Conservation (phyloP, 805 yeast genomes). For the Kodamaea fukazawae region DNA sequence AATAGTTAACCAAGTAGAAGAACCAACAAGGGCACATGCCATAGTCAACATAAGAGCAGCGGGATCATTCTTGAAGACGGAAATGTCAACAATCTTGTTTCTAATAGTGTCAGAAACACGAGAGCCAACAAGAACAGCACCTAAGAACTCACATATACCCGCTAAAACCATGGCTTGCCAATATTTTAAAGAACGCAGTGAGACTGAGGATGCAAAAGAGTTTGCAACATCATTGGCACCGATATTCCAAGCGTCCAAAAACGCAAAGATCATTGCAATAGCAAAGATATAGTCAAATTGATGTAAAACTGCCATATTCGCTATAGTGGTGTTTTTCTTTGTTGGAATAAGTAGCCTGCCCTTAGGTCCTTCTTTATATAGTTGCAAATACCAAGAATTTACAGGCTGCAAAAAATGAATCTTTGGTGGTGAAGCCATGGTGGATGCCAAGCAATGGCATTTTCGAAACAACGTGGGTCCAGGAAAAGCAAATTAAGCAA, state of each 20-base stretch:
- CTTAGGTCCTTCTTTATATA: conserved; percentile 1
- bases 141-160: conserved; percentile 67
- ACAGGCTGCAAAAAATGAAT: conserved; percentile 8
- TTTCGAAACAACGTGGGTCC: conserved; percentile 7
- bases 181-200: conserved; percentile 65
- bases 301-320: conserved; percentile 36
- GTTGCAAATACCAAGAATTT: conserved; percentile 10
- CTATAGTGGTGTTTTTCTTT: conserved; percentile 1
- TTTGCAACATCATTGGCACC: conserved; percentile 84
- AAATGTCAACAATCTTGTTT: conserved; percentile 56
- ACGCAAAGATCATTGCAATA: conserved; percentile 65
- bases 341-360: neutral
- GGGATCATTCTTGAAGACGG: conserved; percentile 51
- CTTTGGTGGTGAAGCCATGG: neutral
- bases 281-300: conserved; percentile 73
- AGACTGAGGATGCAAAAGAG: conserved; percentile 74
- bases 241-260: conserved; percentile 74
- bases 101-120: conserved; percentile 73
- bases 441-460: conserved; percentile 6
- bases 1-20: conserved; percentile 64
- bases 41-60: conserved; percentile 72
- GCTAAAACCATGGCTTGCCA: conserved; percentile 78
- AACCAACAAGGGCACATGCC: conserved; percentile 74
- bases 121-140: conserved; percentile 71
- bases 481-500: too few species aligned